These are phyloP conservation scores for Boletus sensibilis DNA, from an alignment of 768 basidiomycete genomes.

Conservation along the genomic window DNA sequence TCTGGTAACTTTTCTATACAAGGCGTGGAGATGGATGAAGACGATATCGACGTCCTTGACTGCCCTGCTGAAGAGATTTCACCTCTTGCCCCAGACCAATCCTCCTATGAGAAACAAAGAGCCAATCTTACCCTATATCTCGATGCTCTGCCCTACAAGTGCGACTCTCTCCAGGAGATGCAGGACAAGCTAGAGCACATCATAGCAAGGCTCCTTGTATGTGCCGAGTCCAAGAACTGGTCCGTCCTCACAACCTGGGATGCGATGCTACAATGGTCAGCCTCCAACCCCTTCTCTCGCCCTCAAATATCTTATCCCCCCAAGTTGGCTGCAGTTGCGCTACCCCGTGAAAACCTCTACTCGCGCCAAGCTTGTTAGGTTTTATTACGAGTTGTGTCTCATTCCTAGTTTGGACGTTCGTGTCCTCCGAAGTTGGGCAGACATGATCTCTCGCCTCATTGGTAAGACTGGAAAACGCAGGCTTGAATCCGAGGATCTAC, in stretches of 20 bases:
- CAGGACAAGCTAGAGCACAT: conserved; percentile 65
- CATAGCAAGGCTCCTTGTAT: conserved; percentile 63
- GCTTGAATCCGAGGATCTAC: conserved; percentile 63
- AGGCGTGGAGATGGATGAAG: conserved; percentile 53
- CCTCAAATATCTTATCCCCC: conserved; percentile 5
- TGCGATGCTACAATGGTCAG: conserved; percentile 73
- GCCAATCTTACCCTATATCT: conserved; percentile 65
- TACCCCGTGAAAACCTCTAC: conserved; percentile 71
- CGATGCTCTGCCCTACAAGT: conserved; percentile 67
- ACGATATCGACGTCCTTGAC: conserved; percentile 47
- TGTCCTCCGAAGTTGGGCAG: conserved; percentile 70
- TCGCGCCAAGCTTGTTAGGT: conserved; percentile 65
- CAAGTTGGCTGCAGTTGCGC: conserved; percentile 77
- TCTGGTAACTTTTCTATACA: conserved; percentile 24
- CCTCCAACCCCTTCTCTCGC: conserved; percentile 1
- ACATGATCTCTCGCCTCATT: conserved; percentile 72
- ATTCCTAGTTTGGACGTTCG: conserved; percentile 75
- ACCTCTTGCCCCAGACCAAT: conserved; percentile 25
- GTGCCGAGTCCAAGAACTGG: conserved; percentile 78
- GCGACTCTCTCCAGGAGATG: conserved; percentile 73
- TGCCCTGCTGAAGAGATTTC: conserved; percentile 38
- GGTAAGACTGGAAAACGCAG: conserved; percentile 68
- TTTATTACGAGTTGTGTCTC: conserved; percentile 79
- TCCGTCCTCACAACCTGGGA: conserved; percentile 73
- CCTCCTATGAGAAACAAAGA: conserved; percentile 55